Evolutionary conservation across 805 yeast genomes (phyloP), one percentile per base, ranked within the genome.

Genomic region (Candida jianshihensis): DNA sequence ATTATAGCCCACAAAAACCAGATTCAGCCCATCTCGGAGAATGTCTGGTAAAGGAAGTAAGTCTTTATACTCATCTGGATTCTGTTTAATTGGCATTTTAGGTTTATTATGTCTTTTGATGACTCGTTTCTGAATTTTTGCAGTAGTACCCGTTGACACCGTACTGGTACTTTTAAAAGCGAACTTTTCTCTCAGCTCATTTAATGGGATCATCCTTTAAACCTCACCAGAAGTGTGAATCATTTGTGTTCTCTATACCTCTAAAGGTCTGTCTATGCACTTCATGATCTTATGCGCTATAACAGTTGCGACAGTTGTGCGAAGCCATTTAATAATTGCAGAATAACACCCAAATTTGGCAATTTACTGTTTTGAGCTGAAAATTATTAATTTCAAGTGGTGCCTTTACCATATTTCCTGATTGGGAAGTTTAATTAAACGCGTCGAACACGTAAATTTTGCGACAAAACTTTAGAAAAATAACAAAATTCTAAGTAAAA

Each of bases 1-100:
- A 47, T 82, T 82, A 60, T 68, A 80, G 1, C 92, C 92, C 4
- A 81, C 65, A 46, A 82, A 81, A 4, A 82, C 64, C 1, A 80
- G 49, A 5, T 46, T 45, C 18, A 72, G 47, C 6, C 52, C 42
- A 1, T 27, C 26, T 7, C 21, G 18, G 4, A 53, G 32, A 5
- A 53, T 29, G 24, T 53, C 54, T 4, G 57, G 56, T 10, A 54
- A 22, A 14, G 52, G 55, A 3, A 41, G 26, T n/a, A 53, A 36
- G 21, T 51, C 21, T 29, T 29, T 29, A n/a, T 29, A 29, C 17
- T 19, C 19, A 11, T 29, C 31, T 26, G 5, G 16, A n/a, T 26
- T 26, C 13, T 5, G 17, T 9, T 14, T 9, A n/a, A 14, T 26
- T 18, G 22, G 13, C 7, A 26, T 5, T 17, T 17, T 7, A 17